A percentile compares a stretch with the other conserved stretches of the same genome.
phyloP scores from a whole-genome alignment of 2,329 filamentous ascomycete genomes.

The Neofusicoccum ribis region DNA sequence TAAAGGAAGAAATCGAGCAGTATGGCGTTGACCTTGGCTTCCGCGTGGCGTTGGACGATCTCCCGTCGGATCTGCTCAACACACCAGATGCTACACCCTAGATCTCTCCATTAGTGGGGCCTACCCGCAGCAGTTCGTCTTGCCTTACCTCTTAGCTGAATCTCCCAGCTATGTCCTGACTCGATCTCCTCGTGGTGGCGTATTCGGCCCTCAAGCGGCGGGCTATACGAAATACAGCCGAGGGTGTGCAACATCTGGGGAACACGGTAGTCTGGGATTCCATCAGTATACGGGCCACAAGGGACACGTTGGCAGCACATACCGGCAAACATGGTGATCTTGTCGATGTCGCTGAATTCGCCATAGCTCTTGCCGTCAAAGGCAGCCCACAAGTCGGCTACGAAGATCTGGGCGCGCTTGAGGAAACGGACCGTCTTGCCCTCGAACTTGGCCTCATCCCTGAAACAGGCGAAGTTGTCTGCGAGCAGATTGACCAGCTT shows the following conservation, averaged over 20 bases:
- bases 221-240: conserved; percentile 69
- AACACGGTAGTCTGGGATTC: conserved; percentile 75
- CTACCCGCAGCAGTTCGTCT: neutral
- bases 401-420: conserved; percentile 93
- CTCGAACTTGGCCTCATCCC: conserved; percentile 76
- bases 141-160: conserved; percentile 74
- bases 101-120: conserved; percentile 2
- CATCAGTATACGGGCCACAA: conserved; percentile 1
- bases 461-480: conserved; percentile 79
- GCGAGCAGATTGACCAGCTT: conserved; percentile 83
- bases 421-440: conserved; percentile 76
- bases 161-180: conserved; percentile 74
- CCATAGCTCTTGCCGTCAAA: conserved; percentile 82
- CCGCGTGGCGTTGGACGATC: conserved; percentile 72
- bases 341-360: conserved; percentile 84
- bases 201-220: conserved; percentile 72
- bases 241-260: conserved; percentile 72
- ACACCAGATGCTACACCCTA: conserved; percentile 92
- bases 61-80: conserved; percentile 85
- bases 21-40: conserved; percentile 74
- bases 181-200: conserved; percentile 64
- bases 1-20: conserved; percentile 98
- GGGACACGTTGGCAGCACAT: conserved; percentile 19
- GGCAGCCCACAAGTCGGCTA: conserved; percentile 95
- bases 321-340: conserved; percentile 95